These are phyloP conservation scores for Kwoniella heveanensis DNA, from an alignment of 768 basidiomycete species.

Conservation along the genomic window DNA sequence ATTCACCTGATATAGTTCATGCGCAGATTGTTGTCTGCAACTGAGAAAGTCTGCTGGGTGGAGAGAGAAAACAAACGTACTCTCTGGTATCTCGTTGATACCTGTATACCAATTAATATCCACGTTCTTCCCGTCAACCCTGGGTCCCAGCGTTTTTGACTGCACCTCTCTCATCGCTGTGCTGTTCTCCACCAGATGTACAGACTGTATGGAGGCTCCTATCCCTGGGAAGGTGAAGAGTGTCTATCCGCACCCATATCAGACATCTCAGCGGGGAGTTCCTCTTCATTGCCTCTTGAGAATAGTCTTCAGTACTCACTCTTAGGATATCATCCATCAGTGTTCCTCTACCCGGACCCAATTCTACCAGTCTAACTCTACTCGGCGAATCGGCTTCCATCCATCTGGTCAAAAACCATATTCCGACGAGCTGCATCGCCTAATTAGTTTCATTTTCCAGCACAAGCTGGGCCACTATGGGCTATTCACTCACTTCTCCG, in stretches of 20 bases:
- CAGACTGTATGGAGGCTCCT: slow-evolving; percentile 55
- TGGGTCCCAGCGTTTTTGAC: slow-evolving; percentile 59
- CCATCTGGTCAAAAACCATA: slow-evolving; percentile 86
- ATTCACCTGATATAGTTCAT: too few species aligned
- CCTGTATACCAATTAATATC: slow-evolving; percentile 71
- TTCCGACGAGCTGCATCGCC: slow-evolving; percentile 69
- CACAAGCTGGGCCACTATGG: too few species aligned
- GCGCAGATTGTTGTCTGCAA: too few species aligned
- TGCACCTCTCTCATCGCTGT: slow-evolving; percentile 68
- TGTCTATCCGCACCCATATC: slow-evolving; percentile 37
- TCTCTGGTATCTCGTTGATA: slow-evolving; percentile 67
- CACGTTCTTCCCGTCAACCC: slow-evolving; percentile 33
- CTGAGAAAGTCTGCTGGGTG: background rate
- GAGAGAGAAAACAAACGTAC: slow-evolving; percentile 34
- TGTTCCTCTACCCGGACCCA: slow-evolving; percentile 92
- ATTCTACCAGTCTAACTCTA: slow-evolving; percentile 74
- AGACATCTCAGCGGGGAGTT: too few species aligned
- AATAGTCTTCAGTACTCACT: slow-evolving; percentile 61
- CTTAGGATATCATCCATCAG: slow-evolving; percentile 85
- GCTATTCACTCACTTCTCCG: slow-evolving; percentile 76
- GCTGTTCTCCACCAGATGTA: slow-evolving; percentile 84
- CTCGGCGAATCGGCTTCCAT: slow-evolving; percentile 60
- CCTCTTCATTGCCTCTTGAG: too few species aligned
- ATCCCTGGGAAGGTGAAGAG: slow-evolving; percentile 42
- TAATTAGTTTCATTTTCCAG: slow-evolving; percentile 6